Base-by-base conservation (phyloP, 2,329 filamentous ascomycete genomes). In the Myrmaecium sp. region DNA sequence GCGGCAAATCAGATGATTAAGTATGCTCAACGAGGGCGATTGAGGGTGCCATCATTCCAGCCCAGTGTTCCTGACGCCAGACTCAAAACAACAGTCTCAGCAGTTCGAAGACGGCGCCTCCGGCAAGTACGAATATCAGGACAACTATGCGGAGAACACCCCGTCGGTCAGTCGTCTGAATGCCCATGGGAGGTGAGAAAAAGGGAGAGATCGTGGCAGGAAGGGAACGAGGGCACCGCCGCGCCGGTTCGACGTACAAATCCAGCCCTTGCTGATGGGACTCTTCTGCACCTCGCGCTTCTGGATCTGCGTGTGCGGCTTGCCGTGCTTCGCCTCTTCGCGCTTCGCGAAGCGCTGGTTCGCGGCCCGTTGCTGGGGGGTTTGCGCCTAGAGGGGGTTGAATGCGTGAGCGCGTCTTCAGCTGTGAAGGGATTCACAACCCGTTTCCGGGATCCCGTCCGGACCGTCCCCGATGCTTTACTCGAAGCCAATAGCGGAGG, bases 301-400 rank as follows among this genome's bases (percentile, higher is more conserved):
- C 43, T 62, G 60, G 26, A 54, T 41, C 6, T 47, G 43, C 14
- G 42, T 38, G 35, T 58, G 39, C 3, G 56, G 53, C 58, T 80
- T 82, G 55, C 80, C 80, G 52, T 77, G 76, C 47, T 74, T 77
- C 33, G 62, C 58, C 47, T 77, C 71, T 49, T 86, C 73, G 28
- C 68, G 64, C 49, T 75, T 74, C 39, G 66, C 73, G 55, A 81
- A 91, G 55, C 77, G 76, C 46, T 69, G 69, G 60, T 89, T 89
- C 36, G 75, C 73, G 46, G 71, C 71, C 51, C 80, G 74, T 62
- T 89, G 81, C 54, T 81, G 69, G 40, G 75, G 79, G 39, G 80
- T 89, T 74, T 86, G 79, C 41, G 73, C 77, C 78, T 83, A 29
- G 14, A 21, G 5, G 20, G 26, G 14, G 16, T 7, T 17, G 11